Conservation (phyloP, 2,329 filamentous ascomycete genomes). For the Thelonectria blattea region DNA sequence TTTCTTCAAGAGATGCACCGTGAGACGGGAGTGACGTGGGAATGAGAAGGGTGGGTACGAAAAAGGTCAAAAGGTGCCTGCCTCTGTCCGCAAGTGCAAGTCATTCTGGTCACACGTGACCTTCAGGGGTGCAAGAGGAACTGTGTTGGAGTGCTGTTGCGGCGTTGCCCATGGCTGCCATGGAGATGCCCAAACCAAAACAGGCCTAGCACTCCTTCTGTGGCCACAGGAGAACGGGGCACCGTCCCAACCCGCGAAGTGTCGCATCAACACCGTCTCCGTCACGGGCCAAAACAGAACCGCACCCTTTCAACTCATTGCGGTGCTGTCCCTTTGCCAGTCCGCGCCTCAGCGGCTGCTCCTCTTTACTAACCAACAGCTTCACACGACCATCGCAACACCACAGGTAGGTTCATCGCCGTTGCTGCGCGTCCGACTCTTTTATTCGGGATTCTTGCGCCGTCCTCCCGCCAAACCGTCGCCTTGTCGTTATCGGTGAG, state of each 20-base stretch:
- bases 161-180: constrained; percentile 43
- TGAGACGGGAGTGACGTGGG: constrained; percentile 17
- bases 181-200: constrained; percentile 29
- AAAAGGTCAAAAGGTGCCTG: no score
- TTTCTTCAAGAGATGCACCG: not conserved
- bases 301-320: constrained; percentile 32
- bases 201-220: constrained; percentile 29
- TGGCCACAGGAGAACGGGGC: constrained; percentile 38
- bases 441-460: not conserved
- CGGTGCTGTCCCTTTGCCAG: constrained; percentile 36
- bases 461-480: constrained; percentile 10
- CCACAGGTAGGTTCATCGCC: constrained; percentile 27
- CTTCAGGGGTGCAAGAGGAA: constrained; percentile 14
- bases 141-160: constrained; percentile 9
- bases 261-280: constrained; percentile 38
- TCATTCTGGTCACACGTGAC: constrained; percentile 25
- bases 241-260: constrained; percentile 27
- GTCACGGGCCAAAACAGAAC: constrained; percentile 36
- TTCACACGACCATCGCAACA: constrained; percentile 17
- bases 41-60: not conserved
- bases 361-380: constrained; percentile 33
- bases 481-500: constrained; percentile 35
- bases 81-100: no score
- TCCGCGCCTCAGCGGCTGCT: constrained; percentile 37
- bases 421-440: constrained; percentile 5